Evolutionary conservation across 768 basidiomycete genomes (phyloP), one percentile per base, ranked within the genome.

Genomic region (Naganishia antarctica): DNA sequence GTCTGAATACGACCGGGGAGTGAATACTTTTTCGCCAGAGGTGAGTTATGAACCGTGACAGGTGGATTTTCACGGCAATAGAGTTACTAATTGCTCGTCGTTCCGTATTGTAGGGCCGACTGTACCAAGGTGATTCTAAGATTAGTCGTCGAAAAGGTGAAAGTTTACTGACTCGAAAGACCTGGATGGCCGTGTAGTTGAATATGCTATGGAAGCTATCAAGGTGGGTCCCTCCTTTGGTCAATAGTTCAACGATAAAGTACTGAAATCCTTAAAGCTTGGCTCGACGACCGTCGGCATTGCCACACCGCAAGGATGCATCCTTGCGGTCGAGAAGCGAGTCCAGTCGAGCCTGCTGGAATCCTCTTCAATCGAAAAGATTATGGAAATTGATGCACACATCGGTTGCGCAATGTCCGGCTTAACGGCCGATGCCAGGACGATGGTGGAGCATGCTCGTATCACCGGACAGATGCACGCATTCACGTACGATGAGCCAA

Each of bases 201-300:
- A 99, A 80, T 98, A 98, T 82, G 96, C 96, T 58, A 99, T 98
- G 76, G 96, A 99, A 75, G 96, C 96, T 8, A 98, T 98, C 79
- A 98, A 57, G 37, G 53, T 57, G 23, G 40, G 53, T 57, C 5
- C 12, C 26, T 57, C 6, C 21, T 15, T 44, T 96, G 80, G 92
- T 92, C 68, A 64, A 21, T 8, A 8, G 7, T 44, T 15, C 16
- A 45, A 25, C 34, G 18, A 25, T 16, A 57, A 51, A 41, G 29
- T 41, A 41, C 21, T 18, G 18, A 44, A 44, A 47, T 18, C 12
- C 75, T 37, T 13, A 37, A 40, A 98, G 93, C 88, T 98, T 73
- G 96, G 96, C 61, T 97, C 92, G 64, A 98, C 96, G 66, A 96
- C 96, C 44, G 89, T 99, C 70, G 96, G 94, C 65, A 88, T 98